A percentile compares a stretch with the other conserved stretches of the same genome.
Conservation (phyloP, 345 rosid genomes). For the Linum tenue region DNA sequence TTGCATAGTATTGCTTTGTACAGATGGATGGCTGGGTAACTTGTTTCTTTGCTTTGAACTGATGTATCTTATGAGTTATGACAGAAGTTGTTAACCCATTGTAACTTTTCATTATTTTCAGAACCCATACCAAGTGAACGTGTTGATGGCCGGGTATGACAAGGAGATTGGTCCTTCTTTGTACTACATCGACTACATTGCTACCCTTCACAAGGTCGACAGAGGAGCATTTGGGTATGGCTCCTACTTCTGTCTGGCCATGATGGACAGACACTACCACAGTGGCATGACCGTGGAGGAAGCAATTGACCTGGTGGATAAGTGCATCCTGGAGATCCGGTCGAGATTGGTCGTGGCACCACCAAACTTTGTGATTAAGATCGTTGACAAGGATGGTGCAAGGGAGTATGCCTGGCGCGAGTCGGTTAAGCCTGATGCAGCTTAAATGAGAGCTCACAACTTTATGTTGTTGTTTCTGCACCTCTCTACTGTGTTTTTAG, state of each 20-base stretch:
- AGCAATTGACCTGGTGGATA: slow-evolving; percentile 73
- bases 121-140: slow-evolving; percentile 88
- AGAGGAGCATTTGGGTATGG: slow-evolving; percentile 98
- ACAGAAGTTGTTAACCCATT: not conserved
- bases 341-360: slow-evolving; percentile 93
- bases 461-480: not conserved
- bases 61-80: not conserved
- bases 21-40: not conserved
- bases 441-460: not conserved
- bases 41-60: not conserved
- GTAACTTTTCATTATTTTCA: slow-evolving; percentile 15
- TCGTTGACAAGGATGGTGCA: slow-evolving; percentile 89
- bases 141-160: slow-evolving; percentile 91
- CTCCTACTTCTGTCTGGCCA: slow-evolving; percentile 73
- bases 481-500: not conserved
- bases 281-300: slow-evolving; percentile 87
- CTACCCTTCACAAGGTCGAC: slow-evolving; percentile 91
- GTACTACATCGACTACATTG: slow-evolving; percentile 92
- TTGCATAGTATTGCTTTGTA: not conserved
- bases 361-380: slow-evolving; percentile 89
- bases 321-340: slow-evolving; percentile 81
- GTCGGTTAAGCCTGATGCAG: slow-evolving; percentile 50
- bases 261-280: slow-evolving; percentile 94
- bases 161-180: slow-evolving; percentile 87
- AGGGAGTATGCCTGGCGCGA: slow-evolving; percentile 76